These are phyloP conservation scores for Clathrospora elynae DNA, from an alignment of 2,329 filamentous ascomycete genomes.

Conservation along the genomic window DNA sequence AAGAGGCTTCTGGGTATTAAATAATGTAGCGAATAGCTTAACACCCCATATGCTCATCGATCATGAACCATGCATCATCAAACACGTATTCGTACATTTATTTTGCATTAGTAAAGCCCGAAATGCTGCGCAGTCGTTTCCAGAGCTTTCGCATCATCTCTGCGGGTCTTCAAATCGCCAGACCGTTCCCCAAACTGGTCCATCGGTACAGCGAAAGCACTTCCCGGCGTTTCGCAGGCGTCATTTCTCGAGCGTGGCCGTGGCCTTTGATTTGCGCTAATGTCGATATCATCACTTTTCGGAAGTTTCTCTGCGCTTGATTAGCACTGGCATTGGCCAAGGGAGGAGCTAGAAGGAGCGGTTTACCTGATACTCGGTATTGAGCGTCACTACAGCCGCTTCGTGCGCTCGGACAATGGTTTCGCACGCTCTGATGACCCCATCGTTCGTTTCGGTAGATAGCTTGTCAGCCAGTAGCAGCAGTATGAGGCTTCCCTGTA, in stretches of 20 bases:
- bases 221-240: conserved; percentile 51
- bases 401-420: conserved; percentile 92
- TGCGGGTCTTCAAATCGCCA: conserved; percentile 48
- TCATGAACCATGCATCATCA: too few species aligned
- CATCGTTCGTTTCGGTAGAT: conserved; percentile 79
- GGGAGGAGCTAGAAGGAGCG: background rate
- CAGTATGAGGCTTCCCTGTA: conserved; percentile 87
- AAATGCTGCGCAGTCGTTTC: background rate
- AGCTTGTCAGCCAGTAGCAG: conserved; percentile 89
- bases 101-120: too few species aligned
- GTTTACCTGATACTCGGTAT: conserved; percentile 86
- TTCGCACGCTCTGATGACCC: conserved; percentile 86
- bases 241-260: conserved; percentile 45
- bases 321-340: conserved; percentile 8
- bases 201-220: conserved; percentile 60
- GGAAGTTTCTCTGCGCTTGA: conserved; percentile 56
- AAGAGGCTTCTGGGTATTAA: too few species aligned
- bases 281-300: conserved; percentile 57
- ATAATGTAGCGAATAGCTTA: too few species aligned
- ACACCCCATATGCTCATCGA: too few species aligned
- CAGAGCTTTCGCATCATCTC: too few species aligned
- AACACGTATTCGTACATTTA: too few species aligned
- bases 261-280: conserved; percentile 47
- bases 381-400: conserved; percentile 92
- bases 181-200: conserved; percentile 52